These are phyloP conservation scores for Centaurea solstitialis DNA, from an alignment of 129 eudicot genomes.

Conservation along the genomic window DNA sequence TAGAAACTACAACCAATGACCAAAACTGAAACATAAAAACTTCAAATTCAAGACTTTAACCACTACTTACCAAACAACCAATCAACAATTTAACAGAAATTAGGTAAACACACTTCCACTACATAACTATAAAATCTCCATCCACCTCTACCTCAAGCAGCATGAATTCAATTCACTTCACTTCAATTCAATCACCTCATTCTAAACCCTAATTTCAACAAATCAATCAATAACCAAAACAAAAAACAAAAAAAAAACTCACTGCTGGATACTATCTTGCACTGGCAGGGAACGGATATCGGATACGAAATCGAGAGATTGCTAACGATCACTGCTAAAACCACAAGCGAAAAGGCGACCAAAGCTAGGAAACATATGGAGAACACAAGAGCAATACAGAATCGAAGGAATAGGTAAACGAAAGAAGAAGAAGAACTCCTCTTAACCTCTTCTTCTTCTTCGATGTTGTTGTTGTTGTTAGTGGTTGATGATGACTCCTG, in stretches of 20 bases:
- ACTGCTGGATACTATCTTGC: slow-evolving; percentile 96
- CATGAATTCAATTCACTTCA: slow-evolving; percentile 1
- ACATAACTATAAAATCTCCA: not conserved
- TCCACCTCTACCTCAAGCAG: not conserved
- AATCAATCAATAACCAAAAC: no score
- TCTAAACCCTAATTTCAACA: not conserved
- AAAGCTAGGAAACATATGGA: slow-evolving; percentile 29
- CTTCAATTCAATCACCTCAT: not conserved
- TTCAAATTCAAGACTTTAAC: not conserved
- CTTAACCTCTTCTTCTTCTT: not conserved
- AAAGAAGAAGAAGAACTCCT: slow-evolving; percentile 6
- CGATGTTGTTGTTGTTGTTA: not conserved
- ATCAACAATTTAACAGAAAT: slow-evolving; percentile 7
- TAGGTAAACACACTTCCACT: not conserved
- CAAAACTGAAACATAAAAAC: not conserved
- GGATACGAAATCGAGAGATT: slow-evolving; percentile 61
- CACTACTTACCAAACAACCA: not conserved
- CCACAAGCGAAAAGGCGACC: slow-evolving; percentile 36
- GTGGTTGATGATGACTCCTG: slow-evolving; percentile 15
- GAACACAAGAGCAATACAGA: slow-evolving; percentile 35
- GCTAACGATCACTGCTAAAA: slow-evolving; percentile 49
- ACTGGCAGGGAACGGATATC: slow-evolving; percentile 74
- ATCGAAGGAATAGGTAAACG: slow-evolving; percentile 26
- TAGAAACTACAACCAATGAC: not conserved
- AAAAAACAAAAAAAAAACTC: slow-evolving; percentile 38